Base-by-base conservation (phyloP, 2,329 filamentous ascomycete species). In the Xylaria sp. region DNA sequence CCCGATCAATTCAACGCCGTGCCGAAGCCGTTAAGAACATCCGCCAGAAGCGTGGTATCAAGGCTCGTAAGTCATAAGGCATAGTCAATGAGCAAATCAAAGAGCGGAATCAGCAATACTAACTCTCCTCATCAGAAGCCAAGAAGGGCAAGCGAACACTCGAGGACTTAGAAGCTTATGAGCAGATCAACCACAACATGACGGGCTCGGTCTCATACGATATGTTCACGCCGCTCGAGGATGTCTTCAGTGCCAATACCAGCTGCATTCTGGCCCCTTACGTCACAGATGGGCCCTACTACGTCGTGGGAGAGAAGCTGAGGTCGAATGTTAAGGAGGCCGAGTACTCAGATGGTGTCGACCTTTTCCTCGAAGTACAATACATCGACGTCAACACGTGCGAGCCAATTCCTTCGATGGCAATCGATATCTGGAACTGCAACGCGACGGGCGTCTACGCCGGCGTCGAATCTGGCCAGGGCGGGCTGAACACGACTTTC, bases 341-440 rank as follows among this genome's bases (percentile, higher is more conserved):
- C 3, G 70, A 82, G 70, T 78, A 50, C 51, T 75, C 71, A 52
- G 77, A 80, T 10, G 84, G 84, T 57, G 76, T 86, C 18, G 80
- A 82, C 37, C 51, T 86, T 8, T 82, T 82, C 63, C 74, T 84
- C 9, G 83, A 85, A 62, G 78, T 83, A 34, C 83, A 85, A 73
- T 78, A 84, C 71, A 81, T 85, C 70, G 82, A 86, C 68, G 78
- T 83, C 62, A 82, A 82, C 70, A 85, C 83, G 12, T 85, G 84
- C 75, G 78, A 82, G 70, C 80, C 82, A 20, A 75, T 85, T 13
- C 80, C 81, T 1, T 73, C 79, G 25, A 79, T 80, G 10, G 81
- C 78, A 48, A 75, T 85, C 44, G 84, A 85, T 67, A 79, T 84
- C 73, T 85, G 84, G 84, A 81, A 83, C 74, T 77, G 76, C 70